Evolutionary conservation across 1,284 basidiomycete species (phyloP), one percentile per base, ranked within the genome.

Genomic region (Ganoderma resinaceum): DNA sequence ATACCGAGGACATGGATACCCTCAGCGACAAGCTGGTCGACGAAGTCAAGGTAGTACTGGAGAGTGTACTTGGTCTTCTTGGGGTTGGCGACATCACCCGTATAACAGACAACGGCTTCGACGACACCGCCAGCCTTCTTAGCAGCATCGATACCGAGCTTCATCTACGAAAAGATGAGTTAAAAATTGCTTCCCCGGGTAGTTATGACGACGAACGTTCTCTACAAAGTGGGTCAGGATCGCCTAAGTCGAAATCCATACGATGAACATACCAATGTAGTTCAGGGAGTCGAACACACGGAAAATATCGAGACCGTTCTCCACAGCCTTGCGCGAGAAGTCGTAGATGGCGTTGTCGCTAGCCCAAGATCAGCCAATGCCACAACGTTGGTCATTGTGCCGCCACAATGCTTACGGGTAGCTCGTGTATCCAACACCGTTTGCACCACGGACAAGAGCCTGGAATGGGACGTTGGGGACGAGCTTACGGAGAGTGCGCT

Each of bases 281-380:
- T 99, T 99, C 82, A 99, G 85, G 60, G 98, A 99, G 83, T 99
- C 98, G 76, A 99, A 99, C 67, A 99, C 96, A 81, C 98, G 91
- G 95, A 99, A 99, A 79, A 99, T 99, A 84, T 99, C 98, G 61
- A 99, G 89, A 80, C 98, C 98, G 75, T 97, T 98, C 85, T 99
- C 97, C 35, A 99, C 97, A 26, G 98, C 98, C 83, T 98, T 94
- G 86, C 96, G 97, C 69, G 94, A 96, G 85, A 97, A 97, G 80
- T 99, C 98, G 83, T 99, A 99, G 83, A 99, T 99, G 72, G 96
- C 97, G 78, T 99, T 99, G 82, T 99, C 98, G 38, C 93, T 95
- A 38, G n/a, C 26, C 23, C 23, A 23, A 31, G 3, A 26, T 6
- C 14, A 59, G 29, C 11, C 29, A 55, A 55, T 33, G 29, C 26